phyloP scores from a whole-genome alignment of 768 basidiomycete species.

The Dentipellis sp. region DNA sequence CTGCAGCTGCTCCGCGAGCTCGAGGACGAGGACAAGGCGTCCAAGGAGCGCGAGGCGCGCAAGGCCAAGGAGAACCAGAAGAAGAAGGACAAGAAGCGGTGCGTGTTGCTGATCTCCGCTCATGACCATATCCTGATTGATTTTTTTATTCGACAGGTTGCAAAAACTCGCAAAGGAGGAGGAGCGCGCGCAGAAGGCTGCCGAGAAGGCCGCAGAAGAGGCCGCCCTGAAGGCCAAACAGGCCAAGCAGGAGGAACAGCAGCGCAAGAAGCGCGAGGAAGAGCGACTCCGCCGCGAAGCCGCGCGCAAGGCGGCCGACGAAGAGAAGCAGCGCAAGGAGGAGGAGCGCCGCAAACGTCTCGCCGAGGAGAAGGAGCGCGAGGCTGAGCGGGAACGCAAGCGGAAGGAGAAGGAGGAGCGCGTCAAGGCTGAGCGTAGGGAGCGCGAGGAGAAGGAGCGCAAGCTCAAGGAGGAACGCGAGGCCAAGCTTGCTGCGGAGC shows the following conservation, averaged over 20 bases:
- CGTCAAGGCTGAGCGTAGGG: constrained; percentile 36
- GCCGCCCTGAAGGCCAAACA: constrained; percentile 70
- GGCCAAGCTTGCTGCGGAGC: constrained; percentile 40
- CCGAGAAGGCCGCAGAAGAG: constrained; percentile 83
- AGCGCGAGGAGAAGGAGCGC: constrained; percentile 56
- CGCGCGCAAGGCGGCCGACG: constrained; percentile 66
- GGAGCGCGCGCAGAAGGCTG: constrained; percentile 74
- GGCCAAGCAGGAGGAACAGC: constrained; percentile 70
- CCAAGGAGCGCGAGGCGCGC: constrained; percentile 86
- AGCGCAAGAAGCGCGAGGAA: constrained; percentile 76
- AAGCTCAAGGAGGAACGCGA: constrained; percentile 59
- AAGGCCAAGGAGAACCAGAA: constrained; percentile 91
- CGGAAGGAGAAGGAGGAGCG: constrained; percentile 69
- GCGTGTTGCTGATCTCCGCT: constrained; percentile 15
- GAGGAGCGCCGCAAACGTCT: constrained; percentile 74
- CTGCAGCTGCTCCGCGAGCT: constrained; percentile 88
- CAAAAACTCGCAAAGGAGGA: constrained; percentile 93
- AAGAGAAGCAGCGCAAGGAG: constrained; percentile 75
- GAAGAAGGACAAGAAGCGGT: constrained; percentile 99
- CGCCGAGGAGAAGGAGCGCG: constrained; percentile 73
- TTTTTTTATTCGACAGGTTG: constrained; percentile 38
- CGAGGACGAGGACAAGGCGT: constrained; percentile 87
- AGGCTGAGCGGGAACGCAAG: constrained; percentile 67
- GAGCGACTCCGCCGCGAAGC: constrained; percentile 75
- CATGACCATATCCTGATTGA: constrained; percentile 5